Base-by-base conservation (phyloP, 2,329 filamentous ascomycete species). In the Ceratocystis papillata region DNA sequence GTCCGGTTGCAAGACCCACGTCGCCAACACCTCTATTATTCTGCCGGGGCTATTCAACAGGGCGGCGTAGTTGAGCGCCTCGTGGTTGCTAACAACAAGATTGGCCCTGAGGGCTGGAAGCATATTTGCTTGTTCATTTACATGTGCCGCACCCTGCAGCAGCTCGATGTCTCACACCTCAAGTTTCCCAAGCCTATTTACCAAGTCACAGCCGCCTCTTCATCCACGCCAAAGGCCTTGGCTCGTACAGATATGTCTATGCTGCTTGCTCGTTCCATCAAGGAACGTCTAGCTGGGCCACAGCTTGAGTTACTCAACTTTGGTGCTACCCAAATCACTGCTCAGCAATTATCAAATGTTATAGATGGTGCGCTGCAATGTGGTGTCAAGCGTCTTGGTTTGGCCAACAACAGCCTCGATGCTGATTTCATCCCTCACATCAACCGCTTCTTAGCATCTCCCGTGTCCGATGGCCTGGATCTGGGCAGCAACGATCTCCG, bases 61-160 rank as follows among this genome's bases (percentile, higher is more conserved):
- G 83, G 84, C 61, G 91, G 91, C 17, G 85, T 95, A 1, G 84
- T 97, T 3, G 91, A 96, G 76, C 88, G 90, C 69, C 77, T 99
- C 5, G 88, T 90, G 1, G 76, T 99, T 53, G 96, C 95, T 76
- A 90, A 95, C 76, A 97, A 97, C 73, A 93, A 91, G 72, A 87
- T 97, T 68, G 88, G 90, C 0, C 79, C 81, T 0, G 88, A 95
- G 69, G 94, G 93, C 17, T 99, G 94, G 94, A 91, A 87, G 71
- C 86, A 97, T 73, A 86, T 97, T 67, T 88, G 87, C 50, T 79
- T 96, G 5, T 99, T 97, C 73, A 80, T 96, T 64, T 90, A 96
- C 75, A 87, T 96, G 79, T 96, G 90, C 71, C 87, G 86, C 69
- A 91, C 91, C 0, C 79, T 99, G 66, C 92, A 91, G 74, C 87